These are phyloP conservation scores for Dittrichia graveolens DNA, from an alignment of 129 eudicot species.

Conservation along the genomic window DNA sequence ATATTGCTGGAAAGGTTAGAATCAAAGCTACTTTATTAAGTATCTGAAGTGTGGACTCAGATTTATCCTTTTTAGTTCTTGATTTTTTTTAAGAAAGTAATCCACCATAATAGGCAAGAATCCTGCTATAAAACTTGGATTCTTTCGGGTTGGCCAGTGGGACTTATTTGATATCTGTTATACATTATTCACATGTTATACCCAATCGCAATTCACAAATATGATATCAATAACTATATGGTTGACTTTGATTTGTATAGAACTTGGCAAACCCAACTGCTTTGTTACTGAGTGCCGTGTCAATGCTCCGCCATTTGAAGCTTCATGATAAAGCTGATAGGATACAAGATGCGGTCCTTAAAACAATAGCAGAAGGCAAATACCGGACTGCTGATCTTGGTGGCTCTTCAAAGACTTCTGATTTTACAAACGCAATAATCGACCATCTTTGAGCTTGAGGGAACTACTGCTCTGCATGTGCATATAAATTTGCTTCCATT, in stretches of 20 bases:
- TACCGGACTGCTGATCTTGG: constrained; percentile 82
- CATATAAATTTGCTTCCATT: not conserved
- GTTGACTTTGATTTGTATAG: constrained; percentile 33
- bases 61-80: not conserved
- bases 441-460: constrained; percentile 50
- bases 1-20: constrained; percentile 96
- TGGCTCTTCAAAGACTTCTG: constrained; percentile 69
- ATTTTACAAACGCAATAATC: constrained; percentile 75
- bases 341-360: constrained; percentile 68
- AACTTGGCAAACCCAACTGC: constrained; percentile 95
- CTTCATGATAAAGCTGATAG: constrained; percentile 78
- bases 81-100: too few relatives aligned
- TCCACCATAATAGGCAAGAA: too few relatives aligned
- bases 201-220: too few relatives aligned
- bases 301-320: constrained; percentile 74
- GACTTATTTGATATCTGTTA: too few relatives aligned
- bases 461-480: not conserved
- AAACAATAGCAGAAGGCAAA: constrained; percentile 83
- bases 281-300: constrained; percentile 68
- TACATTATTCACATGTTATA: too few relatives aligned
- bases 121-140: too few relatives aligned
- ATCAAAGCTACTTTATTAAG: not conserved
- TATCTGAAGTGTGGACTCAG: not conserved
- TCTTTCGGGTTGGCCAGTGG: too few relatives aligned
- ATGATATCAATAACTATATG: not conserved